Evolutionary conservation across 2,329 filamentous ascomycete species (phyloP), one percentile per base, ranked within the genome.

Genomic region (Trichophyton mentagrophytes): DNA sequence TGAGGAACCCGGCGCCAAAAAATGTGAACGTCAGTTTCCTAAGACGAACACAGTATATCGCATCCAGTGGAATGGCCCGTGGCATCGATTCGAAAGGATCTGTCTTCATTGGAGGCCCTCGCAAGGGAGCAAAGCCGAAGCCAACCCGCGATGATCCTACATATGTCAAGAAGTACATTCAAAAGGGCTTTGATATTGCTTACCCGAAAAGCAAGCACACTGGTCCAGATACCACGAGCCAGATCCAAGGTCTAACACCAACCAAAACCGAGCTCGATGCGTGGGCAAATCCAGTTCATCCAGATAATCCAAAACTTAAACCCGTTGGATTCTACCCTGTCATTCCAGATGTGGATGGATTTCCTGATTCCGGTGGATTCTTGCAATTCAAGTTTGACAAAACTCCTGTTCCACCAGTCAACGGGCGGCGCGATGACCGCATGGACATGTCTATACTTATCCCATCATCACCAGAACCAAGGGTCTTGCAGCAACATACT

Each of bases 21-120:
- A 87, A 89, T 64, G 80, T 86, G 17, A 86, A 87, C 64, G 90
- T 96, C 60, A 96, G 90, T 64, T 99, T 99, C 81, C 82, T 99
- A 66, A 89, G 93, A 61, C 85, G 92, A 69, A 97, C 93, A 61
- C 93, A 99, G 74, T 97, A 97, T 76, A 96, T 96, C 69, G 74
- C 76, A 27, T 70, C 75, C 6, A 70, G 71, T 51, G 64, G 65
- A 59, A 61, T 62, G 36, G 68, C 70, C 49, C 69, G 68, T 38
- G 70, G 69, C 3, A 68, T 70, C 1, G 72, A 74, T 40, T 69
- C 70, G 8, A 67, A 68, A 15, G 69, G 68, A 40, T 61, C 66
- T 22, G 57, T 69, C 3, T 63, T 70, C 11, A 63, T 66, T 15
- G 67, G 65, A 61, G 49, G 36, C 51, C 55, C 51, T 20, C 30